Percentiles rank a stretch among this genome's conserved stretches.
phyloP scores from a whole-genome alignment of 306 rosid genomes.

The Sechiopsis laciniata region DNA sequence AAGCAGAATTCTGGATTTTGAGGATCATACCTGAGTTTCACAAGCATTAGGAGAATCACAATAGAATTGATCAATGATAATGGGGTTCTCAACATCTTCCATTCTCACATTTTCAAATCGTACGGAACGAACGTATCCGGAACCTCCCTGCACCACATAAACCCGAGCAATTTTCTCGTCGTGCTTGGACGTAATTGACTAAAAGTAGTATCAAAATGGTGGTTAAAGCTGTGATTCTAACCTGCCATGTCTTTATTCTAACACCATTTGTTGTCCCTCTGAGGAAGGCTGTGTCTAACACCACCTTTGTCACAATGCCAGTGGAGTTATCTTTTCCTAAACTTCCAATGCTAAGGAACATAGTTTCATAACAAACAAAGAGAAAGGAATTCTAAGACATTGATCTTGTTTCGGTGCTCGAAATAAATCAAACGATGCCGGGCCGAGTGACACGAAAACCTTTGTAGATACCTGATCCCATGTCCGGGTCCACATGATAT shows the following conservation, averaged over 20 bases:
- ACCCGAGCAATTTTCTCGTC: background rate
- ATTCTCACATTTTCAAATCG: conserved; percentile 80
- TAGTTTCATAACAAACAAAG: conserved; percentile 2
- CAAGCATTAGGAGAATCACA: conserved; percentile 81
- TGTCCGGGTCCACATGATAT: conserved; percentile 95
- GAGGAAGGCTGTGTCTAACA: conserved; percentile 68
- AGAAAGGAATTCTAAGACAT: background rate
- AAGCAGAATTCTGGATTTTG: background rate
- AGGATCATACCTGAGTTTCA: conserved; percentile 56
- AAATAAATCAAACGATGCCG: background rate
- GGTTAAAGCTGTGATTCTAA: conserved; percentile 19
- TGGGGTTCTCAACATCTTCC: conserved; percentile 79
- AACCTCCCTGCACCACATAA: conserved; percentile 63
- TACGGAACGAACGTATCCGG: conserved; percentile 78
- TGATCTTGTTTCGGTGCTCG: background rate
- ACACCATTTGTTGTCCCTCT: conserved; percentile 72
- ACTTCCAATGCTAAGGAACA: conserved; percentile 77
- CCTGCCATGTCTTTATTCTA: conserved; percentile 99
- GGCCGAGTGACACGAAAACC: background rate
- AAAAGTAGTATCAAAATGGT: background rate
- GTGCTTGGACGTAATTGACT: background rate
- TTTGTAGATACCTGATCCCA: conserved; percentile 72
- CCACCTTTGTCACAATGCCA: conserved; percentile 70
- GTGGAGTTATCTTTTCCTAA: conserved; percentile 82
- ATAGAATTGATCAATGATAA: conserved; percentile 90